These are phyloP conservation scores for Cyberlindnera saturnus DNA, from an alignment of 805 yeast species.

Conservation along the genomic window DNA sequence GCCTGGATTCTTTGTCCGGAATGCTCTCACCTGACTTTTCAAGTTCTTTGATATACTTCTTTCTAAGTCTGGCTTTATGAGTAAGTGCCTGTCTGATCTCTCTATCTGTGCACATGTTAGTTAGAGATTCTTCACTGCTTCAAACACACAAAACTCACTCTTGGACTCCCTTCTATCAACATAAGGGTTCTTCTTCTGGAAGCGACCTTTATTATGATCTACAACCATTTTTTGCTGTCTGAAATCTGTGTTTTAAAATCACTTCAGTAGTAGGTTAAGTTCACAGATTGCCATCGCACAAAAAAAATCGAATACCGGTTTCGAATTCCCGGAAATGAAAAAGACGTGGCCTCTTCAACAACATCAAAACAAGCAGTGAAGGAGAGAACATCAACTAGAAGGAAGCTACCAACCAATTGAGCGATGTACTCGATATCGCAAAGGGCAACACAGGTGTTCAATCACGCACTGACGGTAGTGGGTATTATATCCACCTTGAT, in stretches of 20 bases:
- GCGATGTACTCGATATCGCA: conserved; percentile 37
- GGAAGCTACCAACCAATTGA: too few relatives aligned
- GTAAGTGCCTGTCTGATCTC: conserved; percentile 75
- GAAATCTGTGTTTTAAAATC: too few relatives aligned
- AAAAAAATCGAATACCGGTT: too few relatives aligned
- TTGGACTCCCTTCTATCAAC: conserved; percentile 21
- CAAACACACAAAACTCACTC: conserved; percentile 6
- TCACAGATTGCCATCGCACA: too few relatives aligned
- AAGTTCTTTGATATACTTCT: conserved; percentile 71
- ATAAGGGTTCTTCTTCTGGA: conserved; percentile 19
- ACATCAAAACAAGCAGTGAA: too few relatives aligned
- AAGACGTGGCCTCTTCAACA: too few relatives aligned
- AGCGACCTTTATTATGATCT: conserved; percentile 6
- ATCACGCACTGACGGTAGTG: conserved; percentile 47
- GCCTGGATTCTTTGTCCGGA: conserved; percentile 34
- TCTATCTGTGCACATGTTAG: conserved; percentile 31
- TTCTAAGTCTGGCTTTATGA: conserved; percentile 77
- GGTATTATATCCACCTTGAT: conserved; percentile 42
- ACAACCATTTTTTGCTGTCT: conserved; percentile 5
- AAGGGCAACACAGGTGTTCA: conserved; percentile 45
- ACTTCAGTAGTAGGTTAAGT: too few relatives aligned
- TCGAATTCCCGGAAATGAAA: too few relatives aligned
- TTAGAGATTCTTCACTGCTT: not conserved
- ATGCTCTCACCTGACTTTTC: conserved; percentile 61
- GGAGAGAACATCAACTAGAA: too few relatives aligned